Base-by-base conservation (phyloP, 495 filamentous ascomycete species). In the Aspergillus kassunensis region DNA sequence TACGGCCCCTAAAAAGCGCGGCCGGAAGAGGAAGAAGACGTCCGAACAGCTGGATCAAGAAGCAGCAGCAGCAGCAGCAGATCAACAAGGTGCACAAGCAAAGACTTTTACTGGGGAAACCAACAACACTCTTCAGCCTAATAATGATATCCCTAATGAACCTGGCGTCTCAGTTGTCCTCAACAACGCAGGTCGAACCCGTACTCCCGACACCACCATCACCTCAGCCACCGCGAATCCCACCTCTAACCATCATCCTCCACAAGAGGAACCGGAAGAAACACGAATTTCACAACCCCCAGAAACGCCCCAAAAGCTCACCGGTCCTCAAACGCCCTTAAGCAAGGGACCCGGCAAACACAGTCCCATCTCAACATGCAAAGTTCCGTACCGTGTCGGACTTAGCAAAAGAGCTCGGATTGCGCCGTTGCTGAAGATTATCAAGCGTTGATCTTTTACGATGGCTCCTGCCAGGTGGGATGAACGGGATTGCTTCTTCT, bases 391-490 rank as follows among this genome's bases (percentile, higher is more conserved):
- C 41, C 72, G 86, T 4, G 85, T 90, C 27, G 86, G 86, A 4
- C 62, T 90, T 33, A 88, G 84, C 66, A 83, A 80, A 48, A 64
- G 78, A 54, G 79, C 79, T 21, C 69, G 81, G 44, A 88, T 90
- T 56, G 76, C 82, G 21, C 82, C 86, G 16, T 65, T 90, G 53
- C 62, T 90, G 47, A 82, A 83, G 57, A 70, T 80, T 25, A 75
- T 87, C 24, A 81, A 76, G 61, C 84, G 82, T 54, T 84, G 64
- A 74, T n/a, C n/a, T n/a, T n/a, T n/a, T n/a, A n/a, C n/a, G n/a
- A n/a, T n/a, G n/a, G n/a, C n/a, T n/a, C n/a, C n/a, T n/a, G n/a
- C n/a, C n/a, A n/a, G n/a, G n/a, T n/a, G n/a, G n/a, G n/a, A n/a
- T n/a, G n/a, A n/a, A n/a, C n/a, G n/a, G n/a, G n/a, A n/a, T n/a